Evolutionary conservation across 1,139 yeast species (phyloP), one percentile per base, ranked within the genome.

Genomic region (Pichia sp.): DNA sequence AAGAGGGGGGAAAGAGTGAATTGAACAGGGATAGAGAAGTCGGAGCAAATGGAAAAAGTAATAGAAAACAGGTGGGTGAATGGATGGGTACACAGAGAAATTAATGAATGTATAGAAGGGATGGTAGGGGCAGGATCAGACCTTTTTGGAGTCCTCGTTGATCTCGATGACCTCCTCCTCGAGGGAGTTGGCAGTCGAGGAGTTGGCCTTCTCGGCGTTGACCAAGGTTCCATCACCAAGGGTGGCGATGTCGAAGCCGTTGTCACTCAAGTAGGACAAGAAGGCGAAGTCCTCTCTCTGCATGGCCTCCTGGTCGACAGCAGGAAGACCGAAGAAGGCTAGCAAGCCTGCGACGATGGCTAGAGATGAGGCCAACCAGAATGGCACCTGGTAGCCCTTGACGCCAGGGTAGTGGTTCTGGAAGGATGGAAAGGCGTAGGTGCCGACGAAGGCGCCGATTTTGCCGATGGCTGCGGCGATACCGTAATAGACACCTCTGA

Each of bases 401-500:
- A 60, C 81, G 49, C 83, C 83, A n/a, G 76, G 73, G 56, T 60
- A 65, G 44, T 64, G 58, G 2, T 46, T 49, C 53, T 62, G 64
- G 58, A 65, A 65, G 18, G 63, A 57, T 45, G 96, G 96, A 80
- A 91, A 91, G 28, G 86, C 84, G 69, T 85, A 88, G 45, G 95
- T 83, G 55, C 97, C 97, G 30, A 85, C 89, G 66, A 89, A 90
- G 1, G 96, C 96, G 64, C 97, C 97, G 56, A 89, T 75, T 69
- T 90, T 90, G 64, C 96, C 97, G 51, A 82, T 63, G 28, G 96
- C 96, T 54, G 97, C 96, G 46, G 96, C 93, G 61, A 89, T 77
- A 61, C 95, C 95, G 67, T 91, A 91, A 70, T 87, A 87, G 63
- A 85, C 87, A 55, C 97, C 97, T 72, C 97, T 83, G 52, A 90